Evolutionary conservation across 2,329 filamentous ascomycete genomes (phyloP).

Genomic region (Neonectria magnoliae): DNA sequence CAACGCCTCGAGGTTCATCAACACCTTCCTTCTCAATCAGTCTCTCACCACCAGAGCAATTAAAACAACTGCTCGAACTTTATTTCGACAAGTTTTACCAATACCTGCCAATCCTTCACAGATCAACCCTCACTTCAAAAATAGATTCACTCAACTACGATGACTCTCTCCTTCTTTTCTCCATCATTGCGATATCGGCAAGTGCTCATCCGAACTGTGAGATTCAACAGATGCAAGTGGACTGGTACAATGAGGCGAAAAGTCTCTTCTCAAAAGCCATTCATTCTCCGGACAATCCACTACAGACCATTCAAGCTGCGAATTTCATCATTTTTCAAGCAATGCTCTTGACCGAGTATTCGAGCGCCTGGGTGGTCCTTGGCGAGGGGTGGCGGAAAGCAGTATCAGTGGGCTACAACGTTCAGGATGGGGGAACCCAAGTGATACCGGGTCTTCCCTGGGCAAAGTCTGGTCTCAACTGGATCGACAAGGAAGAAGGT

Average conservation of each 20-base stretch:
- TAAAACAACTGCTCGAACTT: constrained; percentile 33
- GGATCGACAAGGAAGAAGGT: constrained; percentile 36
- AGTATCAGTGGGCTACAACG: constrained; percentile 32
- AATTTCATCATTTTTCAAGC: constrained; percentile 36
- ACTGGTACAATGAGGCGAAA: constrained; percentile 35
- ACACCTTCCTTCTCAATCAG: not conserved
- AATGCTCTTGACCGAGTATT: constrained; percentile 30
- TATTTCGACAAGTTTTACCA: constrained; percentile 38
- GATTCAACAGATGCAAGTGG: constrained; percentile 28
- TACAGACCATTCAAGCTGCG: constrained; percentile 36
- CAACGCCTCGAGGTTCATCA: constrained; percentile 5
- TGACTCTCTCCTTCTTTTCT: constrained; percentile 20
- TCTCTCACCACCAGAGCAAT: constrained; percentile 19
- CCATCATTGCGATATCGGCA: constrained; percentile 35
- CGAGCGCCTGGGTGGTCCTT: constrained; percentile 32
- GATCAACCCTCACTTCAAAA: constrained; percentile 5
- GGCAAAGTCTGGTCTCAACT: constrained; percentile 5
- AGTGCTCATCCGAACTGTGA: constrained; percentile 29
- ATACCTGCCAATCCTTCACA: constrained; percentile 37
- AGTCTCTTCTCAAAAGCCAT: constrained; percentile 27
- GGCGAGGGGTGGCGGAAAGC: constrained; percentile 41
- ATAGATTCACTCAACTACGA: not conserved
- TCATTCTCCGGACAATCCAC: constrained; percentile 21
- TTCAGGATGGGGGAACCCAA: constrained; percentile 15
- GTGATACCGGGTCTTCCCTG: constrained; percentile 22